Evolutionary conservation across 139 green algal species (phyloP).

Genomic region (Limnomonas spitsbergensis): DNA sequence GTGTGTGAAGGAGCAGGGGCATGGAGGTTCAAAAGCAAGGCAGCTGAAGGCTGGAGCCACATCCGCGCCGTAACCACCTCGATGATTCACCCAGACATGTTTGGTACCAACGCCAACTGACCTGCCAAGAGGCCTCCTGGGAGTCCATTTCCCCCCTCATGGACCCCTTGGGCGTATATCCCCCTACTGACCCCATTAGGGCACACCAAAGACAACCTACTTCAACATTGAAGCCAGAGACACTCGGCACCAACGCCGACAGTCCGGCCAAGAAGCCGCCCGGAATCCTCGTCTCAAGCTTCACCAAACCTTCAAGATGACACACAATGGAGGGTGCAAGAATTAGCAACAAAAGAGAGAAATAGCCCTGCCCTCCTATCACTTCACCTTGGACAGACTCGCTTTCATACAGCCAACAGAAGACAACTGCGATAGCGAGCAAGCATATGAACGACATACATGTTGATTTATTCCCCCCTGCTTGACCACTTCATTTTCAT

Average conservation of each 20-base stretch:
- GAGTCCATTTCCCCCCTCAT: neutral
- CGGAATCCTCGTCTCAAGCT: slow-evolving; percentile 56
- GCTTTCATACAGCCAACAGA: neutral
- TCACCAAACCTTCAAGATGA: slow-evolving; percentile 25
- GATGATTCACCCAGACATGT: neutral
- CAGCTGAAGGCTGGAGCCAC: neutral
- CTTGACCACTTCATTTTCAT: neutral
- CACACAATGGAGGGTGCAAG: neutral
- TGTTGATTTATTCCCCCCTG: neutral
- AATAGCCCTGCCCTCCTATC: neutral
- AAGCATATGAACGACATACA: neutral
- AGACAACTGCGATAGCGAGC: neutral
- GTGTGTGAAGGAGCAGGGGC: no score
- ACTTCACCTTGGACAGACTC: no score
- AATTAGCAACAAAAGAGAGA: neutral
- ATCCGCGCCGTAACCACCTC: neutral
- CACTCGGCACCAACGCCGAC: slow-evolving; percentile 40
- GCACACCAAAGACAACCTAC: neutral
- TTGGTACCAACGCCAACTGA: neutral
- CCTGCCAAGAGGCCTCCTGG: no score
- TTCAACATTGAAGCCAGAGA: slow-evolving; percentile 48
- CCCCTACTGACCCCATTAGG: neutral
- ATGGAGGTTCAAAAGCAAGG: neutral
- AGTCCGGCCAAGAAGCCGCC: slow-evolving; percentile 48
- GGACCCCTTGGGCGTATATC: neutral